These are phyloP conservation scores for Cryptosporidium meleagridis DNA, from an alignment of 169 alveolate species.

Conservation along the genomic window DNA sequence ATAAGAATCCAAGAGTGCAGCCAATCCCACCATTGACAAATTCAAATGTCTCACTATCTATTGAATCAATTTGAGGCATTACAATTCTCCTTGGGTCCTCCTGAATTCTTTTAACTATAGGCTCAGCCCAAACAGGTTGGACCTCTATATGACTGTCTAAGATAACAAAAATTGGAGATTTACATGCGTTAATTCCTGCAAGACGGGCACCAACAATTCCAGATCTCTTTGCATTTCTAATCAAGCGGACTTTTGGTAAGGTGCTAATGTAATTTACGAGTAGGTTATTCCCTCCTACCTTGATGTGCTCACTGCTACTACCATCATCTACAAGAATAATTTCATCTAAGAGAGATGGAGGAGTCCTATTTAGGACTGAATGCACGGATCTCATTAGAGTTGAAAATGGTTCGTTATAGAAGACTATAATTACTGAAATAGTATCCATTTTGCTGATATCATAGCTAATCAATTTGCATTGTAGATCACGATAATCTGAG, in stretches of 20 bases:
- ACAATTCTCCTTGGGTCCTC: conserved; percentile 77
- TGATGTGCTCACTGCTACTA: conserved; percentile 55
- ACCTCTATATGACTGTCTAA: conserved; percentile 82
- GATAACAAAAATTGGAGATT: conserved; percentile 77
- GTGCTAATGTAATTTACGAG: conserved; percentile 70
- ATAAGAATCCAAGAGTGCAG: conserved; percentile 80
- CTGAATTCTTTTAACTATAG: conserved; percentile 77
- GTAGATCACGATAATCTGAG: conserved; percentile 75
- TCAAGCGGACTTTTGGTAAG: conserved; percentile 76
- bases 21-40: conserved; percentile 82
- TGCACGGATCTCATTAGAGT: conserved; percentile 81
- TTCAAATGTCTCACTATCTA: conserved; percentile 79
- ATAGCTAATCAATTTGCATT: conserved; percentile 60
- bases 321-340: conserved; percentile 81
- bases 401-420: conserved; percentile 80
- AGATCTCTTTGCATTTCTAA: conserved; percentile 76
- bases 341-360: conserved; percentile 79
- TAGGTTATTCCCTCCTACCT: conserved; percentile 40
- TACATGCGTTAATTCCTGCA: conserved; percentile 77
- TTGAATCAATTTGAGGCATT: conserved; percentile 83
- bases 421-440: conserved; percentile 79
- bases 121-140: conserved; percentile 81
- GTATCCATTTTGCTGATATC: conserved; percentile 71
- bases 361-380: conserved; percentile 79
- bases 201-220: conserved; percentile 84